phyloP scores from a whole-genome alignment of 2,329 filamentous ascomycete genomes.

The Lachnellula arida region DNA sequence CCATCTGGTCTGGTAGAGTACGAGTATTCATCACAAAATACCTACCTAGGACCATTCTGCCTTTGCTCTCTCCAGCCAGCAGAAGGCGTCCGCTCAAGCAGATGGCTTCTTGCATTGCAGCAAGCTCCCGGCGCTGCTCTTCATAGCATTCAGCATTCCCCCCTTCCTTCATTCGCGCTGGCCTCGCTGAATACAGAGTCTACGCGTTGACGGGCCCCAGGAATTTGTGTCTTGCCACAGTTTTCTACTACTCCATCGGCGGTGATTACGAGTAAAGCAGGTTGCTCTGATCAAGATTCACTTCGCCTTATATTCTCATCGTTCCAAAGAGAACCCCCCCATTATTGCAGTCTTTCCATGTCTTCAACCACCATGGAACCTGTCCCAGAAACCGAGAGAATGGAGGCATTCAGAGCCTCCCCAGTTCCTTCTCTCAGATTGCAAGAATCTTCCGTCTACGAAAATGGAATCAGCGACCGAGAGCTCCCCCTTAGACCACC shows the following conservation, averaged over 20 bases:
- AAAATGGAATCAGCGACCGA: conserved; percentile 13
- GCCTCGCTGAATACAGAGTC: conserved; percentile 21
- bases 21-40: too few relatives aligned
- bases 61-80: background rate
- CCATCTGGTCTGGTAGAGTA: too few relatives aligned
- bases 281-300: background rate
- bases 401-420: conserved; percentile 60
- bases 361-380: conserved; percentile 51
- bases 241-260: background rate
- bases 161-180: conserved; percentile 14
- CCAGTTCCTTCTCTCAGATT: conserved; percentile 52
- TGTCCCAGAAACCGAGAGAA: conserved; percentile 62
- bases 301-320: background rate
- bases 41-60: background rate
- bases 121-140: conserved; percentile 3
- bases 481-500: conserved; percentile 41
- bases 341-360: background rate
- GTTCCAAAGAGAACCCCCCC: background rate
- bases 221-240: conserved; percentile 3
- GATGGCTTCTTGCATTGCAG: conserved; percentile 12
- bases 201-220: conserved; percentile 17
- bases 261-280: background rate
- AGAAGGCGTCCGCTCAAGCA: conserved; percentile 3
- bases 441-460: conserved; percentile 22
- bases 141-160: conserved; percentile 10